A percentile compares a stretch with the other conserved stretches of the same genome.
Conservation (phyloP, 805 yeast genomes). For the Nakazawaea wyomingensis region DNA sequence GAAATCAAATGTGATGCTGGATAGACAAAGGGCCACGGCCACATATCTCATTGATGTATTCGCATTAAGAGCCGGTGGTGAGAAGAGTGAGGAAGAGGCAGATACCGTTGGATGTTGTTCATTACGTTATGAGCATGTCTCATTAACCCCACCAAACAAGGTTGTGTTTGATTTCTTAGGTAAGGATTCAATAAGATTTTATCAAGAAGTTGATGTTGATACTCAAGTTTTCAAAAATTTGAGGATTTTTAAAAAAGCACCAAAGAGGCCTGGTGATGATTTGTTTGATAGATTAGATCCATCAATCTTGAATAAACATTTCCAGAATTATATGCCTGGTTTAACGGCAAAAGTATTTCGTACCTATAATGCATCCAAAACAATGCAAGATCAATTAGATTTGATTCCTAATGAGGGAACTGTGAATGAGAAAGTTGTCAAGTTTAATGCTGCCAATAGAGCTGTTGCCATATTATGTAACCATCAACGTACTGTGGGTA, state of each 20-base stretch:
- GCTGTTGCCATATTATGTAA: slow-evolving; percentile 94
- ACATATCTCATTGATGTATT: slow-evolving; percentile 87
- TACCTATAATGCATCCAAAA: slow-evolving; percentile 93
- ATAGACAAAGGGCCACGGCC: slow-evolving; percentile 90
- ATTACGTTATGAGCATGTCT: slow-evolving; percentile 81
- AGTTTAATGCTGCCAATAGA: slow-evolving; percentile 91
- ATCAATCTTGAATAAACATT: slow-evolving; percentile 71
- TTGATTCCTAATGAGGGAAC: slow-evolving; percentile 82
- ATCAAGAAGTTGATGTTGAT: slow-evolving; percentile 90
- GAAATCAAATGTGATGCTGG: slow-evolving; percentile 72
- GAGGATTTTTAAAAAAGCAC: slow-evolving; percentile 79
- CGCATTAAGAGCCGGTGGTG: slow-evolving; percentile 97
- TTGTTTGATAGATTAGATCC: slow-evolving; percentile 90
- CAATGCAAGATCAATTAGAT: slow-evolving; percentile 94
- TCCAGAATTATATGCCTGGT: slow-evolving; percentile 88
- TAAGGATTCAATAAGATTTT: slow-evolving; percentile 88
- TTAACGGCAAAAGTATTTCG: slow-evolving; percentile 95
- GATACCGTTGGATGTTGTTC: slow-evolving; percentile 99
- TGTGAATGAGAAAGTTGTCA: slow-evolving; percentile 79
- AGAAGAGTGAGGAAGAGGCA: slow-evolving; percentile 94
- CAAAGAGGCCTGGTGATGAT: slow-evolving; percentile 89
- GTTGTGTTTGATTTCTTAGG: slow-evolving; percentile 92
- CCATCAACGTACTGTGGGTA: slow-evolving; percentile 91
- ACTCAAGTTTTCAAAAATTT: slow-evolving; percentile 88
- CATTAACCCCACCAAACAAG: slow-evolving; percentile 76